Evolutionary conservation across 2,329 filamentous ascomycete genomes (phyloP), one percentile per base, ranked within the genome.

Genomic region (Clonostachys chloroleuca): DNA sequence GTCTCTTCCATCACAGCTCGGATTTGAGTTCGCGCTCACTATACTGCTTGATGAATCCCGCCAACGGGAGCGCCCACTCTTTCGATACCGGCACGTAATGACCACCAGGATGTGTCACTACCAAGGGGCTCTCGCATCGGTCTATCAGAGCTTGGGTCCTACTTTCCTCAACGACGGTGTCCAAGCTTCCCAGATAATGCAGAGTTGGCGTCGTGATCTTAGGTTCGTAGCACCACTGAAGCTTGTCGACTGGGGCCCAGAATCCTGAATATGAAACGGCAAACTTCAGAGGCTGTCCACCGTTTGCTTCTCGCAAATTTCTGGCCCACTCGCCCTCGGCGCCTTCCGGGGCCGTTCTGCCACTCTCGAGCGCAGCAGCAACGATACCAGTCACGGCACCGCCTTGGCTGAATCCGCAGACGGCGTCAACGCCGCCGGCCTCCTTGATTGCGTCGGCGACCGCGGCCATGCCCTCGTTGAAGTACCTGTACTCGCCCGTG

Each of bases 41-140:
- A 44, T 70, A 60, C 45, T 69, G 63, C 56, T 65, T 70, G 47
- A 94, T 81, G 60, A 92, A 95, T 1, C 77, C 81, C 5, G 86
- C 83, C 53, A 95, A 67, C 34, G 86, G 86, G 73, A 86, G 84
- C 17, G 86, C 81, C 78, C 87, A 94, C 55, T 91, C 86, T 70
- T 87, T 89, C 55, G 85, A 82, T 50, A 90, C 83, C 0, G 92
- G 92, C 59, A 96, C 80, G 59, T 95, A 91, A 64, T 97, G 92
- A 0, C 92, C 92, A 8, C 92, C 92, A 2, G 92, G 92, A 66
- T 95, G 90, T 56, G 86, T 78, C 56, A 81, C 60, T 53, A 81
- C 73, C 59, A 73, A 42, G 0, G 75, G 71, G 53, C 74, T 74
- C 52, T 63, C 76, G 63, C 80, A 91, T 49, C 70, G 74, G 20